phyloP scores from a whole-genome alignment of 2,329 filamentous ascomycete species.

The Metarhizium rileyi region DNA sequence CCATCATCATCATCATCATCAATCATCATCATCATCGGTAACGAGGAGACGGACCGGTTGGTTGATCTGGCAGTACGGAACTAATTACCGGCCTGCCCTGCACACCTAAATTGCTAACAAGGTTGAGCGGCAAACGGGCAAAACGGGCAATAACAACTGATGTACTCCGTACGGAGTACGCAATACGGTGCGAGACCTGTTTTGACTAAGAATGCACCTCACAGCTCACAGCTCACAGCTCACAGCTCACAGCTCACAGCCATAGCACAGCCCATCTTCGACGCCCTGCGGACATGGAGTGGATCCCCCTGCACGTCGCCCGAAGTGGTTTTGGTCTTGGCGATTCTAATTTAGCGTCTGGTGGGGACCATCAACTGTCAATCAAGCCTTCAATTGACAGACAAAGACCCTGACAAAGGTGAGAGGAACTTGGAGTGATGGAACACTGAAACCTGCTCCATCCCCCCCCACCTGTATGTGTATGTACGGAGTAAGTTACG shows the following conservation, averaged over 20 bases:
- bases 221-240: no score
- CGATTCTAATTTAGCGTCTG: constrained; percentile 1
- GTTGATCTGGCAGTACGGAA: constrained; percentile 2
- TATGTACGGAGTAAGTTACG: no score
- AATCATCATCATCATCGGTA: neutral
- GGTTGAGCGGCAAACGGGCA: no score
- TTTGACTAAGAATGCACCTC: neutral
- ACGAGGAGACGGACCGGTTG: neutral
- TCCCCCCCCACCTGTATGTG: neutral
- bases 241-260: no score
- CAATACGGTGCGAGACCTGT: no score
- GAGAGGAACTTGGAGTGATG: neutral
- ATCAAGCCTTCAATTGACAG: no score
- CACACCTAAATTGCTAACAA: neutral
- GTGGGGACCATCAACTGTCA: neutral
- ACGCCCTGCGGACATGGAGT: neutral
- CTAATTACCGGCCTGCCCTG: constrained; percentile 1
- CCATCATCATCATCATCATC: no score
- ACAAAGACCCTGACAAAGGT: neutral
- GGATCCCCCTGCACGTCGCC: constrained; percentile 5
- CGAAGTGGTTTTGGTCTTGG: neutral
- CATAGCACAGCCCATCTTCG: no score
- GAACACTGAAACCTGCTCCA: neutral
- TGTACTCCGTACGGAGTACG: no score
- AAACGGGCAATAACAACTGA: no score